Evolutionary conservation across 129 eudicot genomes (phyloP), one percentile per base, ranked within the genome.

Genomic region (Chrysanthemum seticuspe): DNA sequence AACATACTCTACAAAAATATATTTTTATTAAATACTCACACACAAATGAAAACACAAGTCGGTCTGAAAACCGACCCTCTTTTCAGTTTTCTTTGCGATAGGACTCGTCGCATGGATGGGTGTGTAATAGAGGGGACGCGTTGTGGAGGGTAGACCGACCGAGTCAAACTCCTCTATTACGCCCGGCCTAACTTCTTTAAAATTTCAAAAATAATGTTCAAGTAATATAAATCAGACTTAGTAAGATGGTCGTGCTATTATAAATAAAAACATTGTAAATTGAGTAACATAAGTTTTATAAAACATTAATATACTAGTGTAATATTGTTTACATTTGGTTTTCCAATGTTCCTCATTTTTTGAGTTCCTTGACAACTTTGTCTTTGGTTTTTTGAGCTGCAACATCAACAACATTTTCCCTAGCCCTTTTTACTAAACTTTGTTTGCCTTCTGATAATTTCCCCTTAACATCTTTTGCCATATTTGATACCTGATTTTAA

Each of bases 311-410:
- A 51, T 11, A 12, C n/a, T 13, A 13, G 15, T 13, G 1, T 53
- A 15, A 53, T 53, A 53, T 53, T 3, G 1, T 12, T 3, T 6
- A 13, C 12, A 53, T 53, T 53, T 12, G 16, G 7, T 53, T 12
- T 13, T 53, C 16, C 58, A 53, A 53, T 14, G 56, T 16, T 78
- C 45, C 11, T 64, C 40, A 34, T 16, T 61, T 56, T 70, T 59
- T 78, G 0, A 78, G 23, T 40, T 82, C 69, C n/a, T 72, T 76
- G 8, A 53, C 54, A 16, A 70, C 78, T 44, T 73, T 60, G 25
- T 81, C 84, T 69, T 78, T 83, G 49, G 81, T 75, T 13, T 66
- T 72, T 55, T 83, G 75, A 3, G 85, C 75, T 2, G 74, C 85
- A 58, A 74, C 77, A 6, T 78, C 77, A 8, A 80, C 62, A 0